Evolutionary conservation across 169 alveolate species (phyloP).

Genomic region (Plasmodium adleri): DNA sequence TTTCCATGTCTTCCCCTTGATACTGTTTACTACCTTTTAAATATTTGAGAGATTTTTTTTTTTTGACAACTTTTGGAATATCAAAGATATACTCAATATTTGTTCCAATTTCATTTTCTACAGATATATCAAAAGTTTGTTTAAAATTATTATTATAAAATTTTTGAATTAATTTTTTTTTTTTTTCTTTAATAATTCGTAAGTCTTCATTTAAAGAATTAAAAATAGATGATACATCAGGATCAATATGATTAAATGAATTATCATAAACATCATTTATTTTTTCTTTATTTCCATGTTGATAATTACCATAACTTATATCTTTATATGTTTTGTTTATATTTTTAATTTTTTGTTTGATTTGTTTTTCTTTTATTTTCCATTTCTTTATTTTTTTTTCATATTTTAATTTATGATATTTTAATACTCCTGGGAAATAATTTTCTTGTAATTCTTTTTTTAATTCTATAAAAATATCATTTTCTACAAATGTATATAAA

Average conservation of each 20-base stretch:
- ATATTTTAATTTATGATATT: conserved; percentile 55
- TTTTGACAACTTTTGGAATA: conserved; percentile 48
- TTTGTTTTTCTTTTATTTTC: conserved; percentile 55
- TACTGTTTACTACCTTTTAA: not conserved
- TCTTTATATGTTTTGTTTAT: not conserved
- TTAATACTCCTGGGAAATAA: conserved; percentile 66
- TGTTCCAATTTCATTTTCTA: conserved; percentile 44
- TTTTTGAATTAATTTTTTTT: conserved; percentile 33
- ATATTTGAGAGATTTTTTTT: conserved; percentile 28
- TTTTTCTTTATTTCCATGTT: not conserved
- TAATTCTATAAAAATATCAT: conserved; percentile 51
- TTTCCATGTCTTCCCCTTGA: too few relatives aligned
- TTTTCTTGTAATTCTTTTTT: conserved; percentile 62
- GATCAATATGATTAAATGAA: not conserved
- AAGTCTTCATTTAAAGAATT: conserved; percentile 1
- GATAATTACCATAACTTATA: not conserved
- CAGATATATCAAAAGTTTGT: conserved; percentile 51
- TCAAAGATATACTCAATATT: conserved; percentile 54
- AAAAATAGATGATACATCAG: not conserved
- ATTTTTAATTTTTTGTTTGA: conserved; percentile 18
- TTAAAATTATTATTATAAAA: conserved; percentile 45
- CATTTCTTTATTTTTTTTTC: conserved; percentile 38
- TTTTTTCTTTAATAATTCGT: conserved; percentile 23
- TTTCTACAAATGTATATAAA: conserved; percentile 21
- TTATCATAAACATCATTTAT: not conserved